Evolutionary conservation across 768 basidiomycete species (phyloP).

Genomic region (Lactifluus volemus): DNA sequence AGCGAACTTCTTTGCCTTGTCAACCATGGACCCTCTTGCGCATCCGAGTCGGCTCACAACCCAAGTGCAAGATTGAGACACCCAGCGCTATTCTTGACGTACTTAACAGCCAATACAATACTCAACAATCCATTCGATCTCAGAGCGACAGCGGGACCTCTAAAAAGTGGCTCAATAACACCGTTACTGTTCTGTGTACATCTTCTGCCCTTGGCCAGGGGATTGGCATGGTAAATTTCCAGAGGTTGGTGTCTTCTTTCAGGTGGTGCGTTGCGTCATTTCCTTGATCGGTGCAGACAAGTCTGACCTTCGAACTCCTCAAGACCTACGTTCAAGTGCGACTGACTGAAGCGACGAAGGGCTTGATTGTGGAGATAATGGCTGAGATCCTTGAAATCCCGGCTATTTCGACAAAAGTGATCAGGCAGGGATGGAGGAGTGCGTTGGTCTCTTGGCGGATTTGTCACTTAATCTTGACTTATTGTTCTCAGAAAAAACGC

Average conservation of each 20-base stretch:
- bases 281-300: neutral
- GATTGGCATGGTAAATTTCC: neutral
- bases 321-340: neutral
- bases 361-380: neutral
- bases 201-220: neutral
- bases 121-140: neutral
- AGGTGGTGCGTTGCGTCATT: neutral
- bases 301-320: neutral
- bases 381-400: slow-evolving; percentile 1
- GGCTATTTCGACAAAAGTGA: neutral
- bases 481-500: neutral
- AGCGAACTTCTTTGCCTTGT: too few relatives aligned
- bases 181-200: neutral
- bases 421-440: neutral
- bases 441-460: neutral
- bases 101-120: neutral
- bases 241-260: neutral
- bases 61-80: neutral
- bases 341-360: neutral
- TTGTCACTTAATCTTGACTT: too few relatives aligned
- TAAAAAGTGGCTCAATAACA: neutral
- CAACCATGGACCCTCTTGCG: neutral
- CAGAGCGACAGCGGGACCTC: neutral
- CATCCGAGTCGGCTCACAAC: neutral
- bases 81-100: neutral